These are phyloP conservation scores for Carex pumila DNA, from an alignment of 176 grass and related monocot genomes.

Conservation along the genomic window DNA sequence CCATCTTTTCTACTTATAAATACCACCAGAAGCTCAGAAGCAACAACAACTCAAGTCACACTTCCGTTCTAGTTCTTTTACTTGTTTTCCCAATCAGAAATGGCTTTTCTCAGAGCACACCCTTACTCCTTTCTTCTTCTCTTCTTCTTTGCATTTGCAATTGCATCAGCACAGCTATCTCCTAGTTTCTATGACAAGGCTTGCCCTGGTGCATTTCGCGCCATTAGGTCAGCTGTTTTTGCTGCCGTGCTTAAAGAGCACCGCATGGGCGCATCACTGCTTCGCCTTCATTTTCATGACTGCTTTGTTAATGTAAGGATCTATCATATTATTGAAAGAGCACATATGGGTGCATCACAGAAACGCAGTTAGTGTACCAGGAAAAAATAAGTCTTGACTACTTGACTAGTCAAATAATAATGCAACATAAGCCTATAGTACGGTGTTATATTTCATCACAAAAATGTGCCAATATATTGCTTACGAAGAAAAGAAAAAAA, in stretches of 20 bases:
- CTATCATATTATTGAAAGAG: not conserved
- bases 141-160: not conserved
- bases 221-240: constrained; percentile 10
- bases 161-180: constrained; percentile 18
- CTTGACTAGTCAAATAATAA: not conserved
- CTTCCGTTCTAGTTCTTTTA: not conserved
- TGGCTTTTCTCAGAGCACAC: constrained; percentile 5
- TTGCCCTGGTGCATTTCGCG: constrained; percentile 10
- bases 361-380: not conserved
- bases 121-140: not conserved
- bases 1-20: constrained; percentile 19
- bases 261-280: constrained; percentile 19
- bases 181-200: constrained; percentile 24
- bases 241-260: constrained; percentile 16
- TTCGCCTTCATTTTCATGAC: constrained; percentile 28
- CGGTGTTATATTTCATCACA: not conserved
- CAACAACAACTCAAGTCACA: not conserved
- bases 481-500: not conserved
- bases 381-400: not conserved
- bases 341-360: not conserved
- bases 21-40: not conserved
- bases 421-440: not conserved
- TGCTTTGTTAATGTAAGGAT: constrained; percentile 31
- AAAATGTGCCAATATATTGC: not conserved
- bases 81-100: not conserved